Percentiles rank a stretch among this genome's conserved stretches.
Evolutionary conservation across 2,329 filamentous ascomycete species (phyloP).

Genomic region (Cladosporium sp.): DNA sequence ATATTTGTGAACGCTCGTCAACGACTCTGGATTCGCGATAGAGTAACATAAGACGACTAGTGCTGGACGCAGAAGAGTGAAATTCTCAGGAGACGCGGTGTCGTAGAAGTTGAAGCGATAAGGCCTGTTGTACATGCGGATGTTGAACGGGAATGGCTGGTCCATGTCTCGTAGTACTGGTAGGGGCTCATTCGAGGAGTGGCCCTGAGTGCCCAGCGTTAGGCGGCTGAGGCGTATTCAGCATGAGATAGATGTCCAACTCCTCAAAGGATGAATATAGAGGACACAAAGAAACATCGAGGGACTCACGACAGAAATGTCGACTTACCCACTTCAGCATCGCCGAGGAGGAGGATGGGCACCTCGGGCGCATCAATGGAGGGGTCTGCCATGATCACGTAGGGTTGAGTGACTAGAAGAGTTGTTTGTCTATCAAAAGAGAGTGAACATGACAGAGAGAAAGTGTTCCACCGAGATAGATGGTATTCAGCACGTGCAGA

Average conservation of each 20-base stretch:
- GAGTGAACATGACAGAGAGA: neutral
- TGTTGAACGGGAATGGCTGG: constrained; percentile 62
- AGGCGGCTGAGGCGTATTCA: constrained; percentile 28
- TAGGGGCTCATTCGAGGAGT: constrained; percentile 36
- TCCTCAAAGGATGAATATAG: neutral
- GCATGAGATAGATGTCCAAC: neutral
- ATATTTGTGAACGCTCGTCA: constrained; percentile 49
- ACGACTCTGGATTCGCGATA: constrained; percentile 55
- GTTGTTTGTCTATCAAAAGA: neutral
- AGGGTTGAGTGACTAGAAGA: neutral
- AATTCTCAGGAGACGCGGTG: constrained; percentile 59
- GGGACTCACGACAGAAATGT: constrained; percentile 62
- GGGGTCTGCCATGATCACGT: constrained; percentile 2
- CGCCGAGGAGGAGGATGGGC: constrained; percentile 60
- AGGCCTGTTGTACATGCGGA: constrained; percentile 57
- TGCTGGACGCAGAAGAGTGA: constrained; percentile 56
- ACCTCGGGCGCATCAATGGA: constrained; percentile 40
- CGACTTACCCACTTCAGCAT: constrained; percentile 62
- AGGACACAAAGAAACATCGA: constrained; percentile 23
- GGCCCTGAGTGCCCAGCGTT: constrained; percentile 34
- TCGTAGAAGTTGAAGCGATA: constrained; percentile 61
- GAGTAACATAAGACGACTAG: constrained; percentile 62
- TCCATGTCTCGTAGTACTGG: constrained; percentile 55
- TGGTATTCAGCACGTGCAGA: constrained; percentile 5
- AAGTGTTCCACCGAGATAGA: neutral